These are phyloP conservation scores for Carpinus viminea DNA, from an alignment of 306 rosid genomes.

Conservation along the genomic window DNA sequence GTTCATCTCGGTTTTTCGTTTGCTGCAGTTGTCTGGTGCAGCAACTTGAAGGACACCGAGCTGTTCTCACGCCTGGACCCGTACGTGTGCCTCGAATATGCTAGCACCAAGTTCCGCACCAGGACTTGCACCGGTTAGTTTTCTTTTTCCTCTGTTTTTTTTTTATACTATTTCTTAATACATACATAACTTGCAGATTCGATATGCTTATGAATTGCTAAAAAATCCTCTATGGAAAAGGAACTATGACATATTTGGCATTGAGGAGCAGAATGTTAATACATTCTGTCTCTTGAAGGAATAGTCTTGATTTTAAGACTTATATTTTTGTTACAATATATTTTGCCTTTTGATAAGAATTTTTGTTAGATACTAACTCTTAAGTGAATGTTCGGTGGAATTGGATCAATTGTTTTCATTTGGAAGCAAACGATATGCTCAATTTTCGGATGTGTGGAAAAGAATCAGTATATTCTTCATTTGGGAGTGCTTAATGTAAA, in stretches of 20 bases:
- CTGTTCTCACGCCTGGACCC: slow-evolving; percentile 92
- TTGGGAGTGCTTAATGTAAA: slow-evolving; percentile 3
- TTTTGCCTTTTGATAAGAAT: neutral
- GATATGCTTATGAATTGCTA: slow-evolving; percentile 90
- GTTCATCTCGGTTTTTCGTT: neutral
- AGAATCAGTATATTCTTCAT: slow-evolving; percentile 56
- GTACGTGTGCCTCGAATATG: slow-evolving; percentile 77
- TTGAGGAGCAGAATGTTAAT: slow-evolving; percentile 48
- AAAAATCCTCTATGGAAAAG: slow-evolving; percentile 76
- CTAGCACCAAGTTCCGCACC: slow-evolving; percentile 60
- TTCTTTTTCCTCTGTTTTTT: neutral
- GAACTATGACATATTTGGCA: slow-evolving; percentile 75
- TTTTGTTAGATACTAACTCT: neutral
- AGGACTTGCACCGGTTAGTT: slow-evolving; percentile 71
- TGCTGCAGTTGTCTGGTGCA: slow-evolving; percentile 63
- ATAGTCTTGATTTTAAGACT: neutral
- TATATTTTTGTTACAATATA: neutral
- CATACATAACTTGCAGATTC: slow-evolving; percentile 54
- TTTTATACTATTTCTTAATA: slow-evolving; percentile 15
- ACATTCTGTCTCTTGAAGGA: neutral
- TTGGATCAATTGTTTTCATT: slow-evolving; percentile 68
- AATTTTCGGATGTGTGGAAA: slow-evolving; percentile 70
- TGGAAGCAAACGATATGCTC: slow-evolving; percentile 70
- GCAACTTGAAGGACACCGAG: slow-evolving; percentile 78
- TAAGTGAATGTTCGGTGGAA: neutral